Evolutionary conservation across 768 basidiomycete species (phyloP), one percentile per base, ranked within the genome.

Genomic region (Trichaptum fuscoviolaceum): DNA sequence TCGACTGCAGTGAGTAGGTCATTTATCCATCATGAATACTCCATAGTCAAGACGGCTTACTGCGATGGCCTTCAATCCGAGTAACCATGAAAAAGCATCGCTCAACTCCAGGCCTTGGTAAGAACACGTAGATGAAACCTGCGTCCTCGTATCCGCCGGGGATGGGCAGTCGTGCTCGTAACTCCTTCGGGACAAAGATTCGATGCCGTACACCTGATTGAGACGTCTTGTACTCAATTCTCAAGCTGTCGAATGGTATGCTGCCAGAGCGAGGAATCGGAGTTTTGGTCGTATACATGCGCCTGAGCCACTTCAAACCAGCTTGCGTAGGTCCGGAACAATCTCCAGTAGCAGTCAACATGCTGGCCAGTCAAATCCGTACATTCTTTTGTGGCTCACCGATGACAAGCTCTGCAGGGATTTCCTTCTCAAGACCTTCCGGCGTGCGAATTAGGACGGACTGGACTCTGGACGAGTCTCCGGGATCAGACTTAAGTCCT

Each of bases 281-380:
- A 23, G 68, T 23, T 64, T 64, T n/a, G 8, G 34, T 23, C 36
- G 67, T 71, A 64, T 71, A 76, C 8, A 70, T 67, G 24, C 64
- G 67, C 25, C 68, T 63, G 7, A 78, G 67, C 73, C 73, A 75
- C 42, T 72, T 75, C 0, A 71, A n/a, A 24, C 74, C 76, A 18
- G 71, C 71, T 25, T 70, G 68, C 3, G 73, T 66, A 20, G 72
- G 67, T 1, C 77, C 77, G 0, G 76, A 75, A 64, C 76, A 76
- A 65, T 78, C 77, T 78, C 35, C 2, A n/a, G 42, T 62, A 62
- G 12, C n/a, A 26, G 15, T 35, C 30, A 30, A 30, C 30, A 30
- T 8, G 30, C 2, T 30, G 30, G 30, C 8, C 30, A 30, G 34
- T 17, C 17, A 66, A 18, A 34, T 60, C 25, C 6, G 10, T 52